A percentile compares a stretch with the other conserved stretches of the same genome.
Evolutionary conservation across 2,329 filamentous ascomycete species (phyloP).

Genomic region (Aspergillus ibericus): DNA sequence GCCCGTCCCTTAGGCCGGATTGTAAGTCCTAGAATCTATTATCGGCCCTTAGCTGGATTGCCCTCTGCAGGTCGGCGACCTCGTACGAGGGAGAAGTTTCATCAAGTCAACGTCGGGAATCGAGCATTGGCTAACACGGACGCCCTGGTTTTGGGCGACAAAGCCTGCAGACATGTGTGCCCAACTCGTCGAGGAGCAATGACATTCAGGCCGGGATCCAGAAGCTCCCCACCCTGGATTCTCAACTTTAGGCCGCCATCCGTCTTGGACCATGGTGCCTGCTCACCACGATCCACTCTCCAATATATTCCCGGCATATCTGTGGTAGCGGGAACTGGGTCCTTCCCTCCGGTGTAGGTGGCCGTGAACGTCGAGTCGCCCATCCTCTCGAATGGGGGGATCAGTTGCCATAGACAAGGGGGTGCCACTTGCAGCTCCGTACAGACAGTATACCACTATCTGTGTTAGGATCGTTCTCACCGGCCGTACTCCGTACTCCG

Average conservation of each 20-base stretch:
- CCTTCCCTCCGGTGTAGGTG: background rate
- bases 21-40: background rate
- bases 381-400: background rate
- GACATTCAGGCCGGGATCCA: conserved; percentile 11
- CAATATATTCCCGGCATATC: background rate
- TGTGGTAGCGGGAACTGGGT: background rate
- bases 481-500: background rate
- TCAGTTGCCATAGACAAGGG: background rate
- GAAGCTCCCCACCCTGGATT: conserved; percentile 20
- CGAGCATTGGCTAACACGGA: conserved; percentile 15
- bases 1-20: background rate
- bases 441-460: background rate
- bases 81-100: background rate
- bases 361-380: background rate
- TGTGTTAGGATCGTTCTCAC: background rate
- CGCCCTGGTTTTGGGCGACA: conserved; percentile 26
- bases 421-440: background rate
- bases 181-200: conserved; percentile 24
- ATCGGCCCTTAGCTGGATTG: conserved; percentile 9
- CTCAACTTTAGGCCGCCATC: conserved; percentile 19
- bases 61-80: background rate
- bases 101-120: background rate
- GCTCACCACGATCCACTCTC: background rate
- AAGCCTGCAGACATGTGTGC: conserved; percentile 30
- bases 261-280: conserved; percentile 4